A percentile compares a stretch with the other conserved stretches of the same genome.
These are phyloP conservation scores for Nannochloris sp. DNA, from an alignment of 139 green algal species.

Conservation along the genomic window DNA sequence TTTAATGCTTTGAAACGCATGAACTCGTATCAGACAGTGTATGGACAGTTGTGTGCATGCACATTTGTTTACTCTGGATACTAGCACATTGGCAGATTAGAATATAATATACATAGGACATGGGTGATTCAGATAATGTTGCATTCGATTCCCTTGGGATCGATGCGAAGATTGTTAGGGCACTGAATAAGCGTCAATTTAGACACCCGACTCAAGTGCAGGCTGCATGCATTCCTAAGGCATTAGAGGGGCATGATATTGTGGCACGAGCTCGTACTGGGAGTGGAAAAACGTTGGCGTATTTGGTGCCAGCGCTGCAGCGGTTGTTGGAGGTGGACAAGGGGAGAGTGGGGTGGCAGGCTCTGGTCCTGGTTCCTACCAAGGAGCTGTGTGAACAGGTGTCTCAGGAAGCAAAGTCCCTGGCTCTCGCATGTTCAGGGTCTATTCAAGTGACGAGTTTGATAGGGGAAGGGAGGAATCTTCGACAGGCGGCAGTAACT, in stretches of 20 bases:
- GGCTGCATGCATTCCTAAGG: constrained; percentile 49
- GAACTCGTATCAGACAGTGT: too few species aligned
- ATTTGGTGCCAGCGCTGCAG: constrained; percentile 75
- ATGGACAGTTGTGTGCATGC: too few species aligned
- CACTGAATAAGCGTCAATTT: constrained; percentile 56
- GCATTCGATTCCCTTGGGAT: constrained; percentile 53
- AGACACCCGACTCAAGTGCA: constrained; percentile 60
- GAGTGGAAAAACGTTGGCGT: constrained; percentile 84
- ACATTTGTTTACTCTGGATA: too few species aligned
- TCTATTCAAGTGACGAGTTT: not conserved
- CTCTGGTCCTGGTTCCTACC: constrained; percentile 83
- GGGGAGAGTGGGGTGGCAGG: constrained; percentile 48
- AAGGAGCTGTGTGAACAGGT: constrained; percentile 90
- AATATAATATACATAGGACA: not conserved
- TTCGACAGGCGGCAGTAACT: constrained; percentile 29
- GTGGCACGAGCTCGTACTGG: constrained; percentile 69
- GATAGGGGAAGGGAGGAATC: constrained; percentile 16
- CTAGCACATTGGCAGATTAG: too few species aligned
- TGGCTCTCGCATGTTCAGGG: constrained; percentile 24
- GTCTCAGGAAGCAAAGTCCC: constrained; percentile 25
- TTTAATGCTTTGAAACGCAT: too few species aligned
- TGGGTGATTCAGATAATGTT: not conserved
- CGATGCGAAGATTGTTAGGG: constrained; percentile 65
- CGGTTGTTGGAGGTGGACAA: constrained; percentile 38
- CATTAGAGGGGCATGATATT: constrained; percentile 73